Conservation (phyloP, 306 rosid genomes). For the Lablab purpureus region DNA sequence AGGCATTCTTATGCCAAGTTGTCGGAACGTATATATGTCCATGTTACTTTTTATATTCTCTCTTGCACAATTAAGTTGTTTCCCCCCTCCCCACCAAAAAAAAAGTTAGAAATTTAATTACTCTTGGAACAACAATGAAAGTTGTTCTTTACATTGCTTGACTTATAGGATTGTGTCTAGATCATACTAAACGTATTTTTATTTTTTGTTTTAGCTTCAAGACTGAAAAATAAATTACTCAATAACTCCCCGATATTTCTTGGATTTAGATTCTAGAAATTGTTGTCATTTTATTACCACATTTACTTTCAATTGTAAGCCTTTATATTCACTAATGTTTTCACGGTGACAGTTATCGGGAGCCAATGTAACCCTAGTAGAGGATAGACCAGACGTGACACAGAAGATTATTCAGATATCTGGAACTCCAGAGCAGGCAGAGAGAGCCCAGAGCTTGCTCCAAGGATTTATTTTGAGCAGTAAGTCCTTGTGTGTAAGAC, state of each 20-base stretch:
- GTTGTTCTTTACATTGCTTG: not conserved
- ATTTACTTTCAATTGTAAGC: too few species aligned
- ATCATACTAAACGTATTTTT: slow-evolving; percentile 8
- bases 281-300: not conserved
- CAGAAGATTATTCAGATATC: slow-evolving; percentile 90
- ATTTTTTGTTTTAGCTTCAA: slow-evolving; percentile 23
- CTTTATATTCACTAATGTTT: slow-evolving; percentile 37
- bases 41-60: not conserved
- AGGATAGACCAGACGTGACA: slow-evolving; percentile 79
- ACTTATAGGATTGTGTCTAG: slow-evolving; percentile 16
- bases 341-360: slow-evolving; percentile 79
- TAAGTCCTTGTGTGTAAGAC: slow-evolving; percentile 52
- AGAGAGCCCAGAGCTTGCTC: slow-evolving; percentile 97
- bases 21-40: slow-evolving; percentile 5
- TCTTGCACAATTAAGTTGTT: not conserved
- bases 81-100: not conserved
- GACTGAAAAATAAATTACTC: slow-evolving; percentile 7
- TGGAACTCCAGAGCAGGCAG: slow-evolving; percentile 96
- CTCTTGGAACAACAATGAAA: slow-evolving; percentile 22
- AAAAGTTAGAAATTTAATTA: not conserved
- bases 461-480: slow-evolving; percentile 98
- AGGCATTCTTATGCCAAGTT: slow-evolving; percentile 21
- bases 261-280: slow-evolving; percentile 21
- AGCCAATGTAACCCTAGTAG: slow-evolving; percentile 88
- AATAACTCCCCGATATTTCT: slow-evolving; percentile 8